A percentile compares a stretch with the other conserved stretches of the same genome.
Evolutionary conservation across 2,329 filamentous ascomycete genomes (phyloP).

Genomic region (Fusarium goolgardi): DNA sequence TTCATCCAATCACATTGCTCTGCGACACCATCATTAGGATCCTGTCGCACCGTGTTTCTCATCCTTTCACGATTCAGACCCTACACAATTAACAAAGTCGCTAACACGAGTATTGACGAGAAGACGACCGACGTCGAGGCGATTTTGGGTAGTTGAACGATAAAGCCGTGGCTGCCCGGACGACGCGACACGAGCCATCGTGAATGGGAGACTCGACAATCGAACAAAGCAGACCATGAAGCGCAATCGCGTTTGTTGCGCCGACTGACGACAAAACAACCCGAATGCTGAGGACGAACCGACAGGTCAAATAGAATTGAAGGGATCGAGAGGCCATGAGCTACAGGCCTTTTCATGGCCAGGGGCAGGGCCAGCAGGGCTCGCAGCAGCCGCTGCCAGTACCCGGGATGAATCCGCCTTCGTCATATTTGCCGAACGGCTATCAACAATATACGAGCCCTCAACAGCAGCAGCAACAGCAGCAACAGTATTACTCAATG

Average conservation of each 20-base stretch:
- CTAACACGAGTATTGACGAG: slow-evolving; percentile 16
- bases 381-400: slow-evolving; percentile 42
- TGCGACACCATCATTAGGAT: slow-evolving; percentile 41
- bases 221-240: slow-evolving; percentile 41
- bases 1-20: slow-evolving; percentile 39
- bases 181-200: slow-evolving; percentile 13
- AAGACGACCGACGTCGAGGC: slow-evolving; percentile 6
- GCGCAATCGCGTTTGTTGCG: slow-evolving; percentile 47
- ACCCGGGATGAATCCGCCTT: slow-evolving; percentile 38
- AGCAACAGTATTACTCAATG: slow-evolving; percentile 42
- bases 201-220: slow-evolving; percentile 23
- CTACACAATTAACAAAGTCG: slow-evolving; percentile 29
- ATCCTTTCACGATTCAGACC: slow-evolving; percentile 35
- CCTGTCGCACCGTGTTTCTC: slow-evolving; percentile 44
- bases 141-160: slow-evolving; percentile 3
- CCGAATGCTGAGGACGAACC: slow-evolving; percentile 38
- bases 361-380: slow-evolving; percentile 47
- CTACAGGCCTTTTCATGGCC: slow-evolving; percentile 50
- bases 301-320: slow-evolving; percentile 5
- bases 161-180: slow-evolving; percentile 1
- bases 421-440: slow-evolving; percentile 35
- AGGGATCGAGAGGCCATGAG: slow-evolving; percentile 50
- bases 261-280: slow-evolving; percentile 44
- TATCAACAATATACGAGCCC: slow-evolving; percentile 48
- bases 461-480: slow-evolving; percentile 42